Evolutionary conservation across 495 filamentous ascomycete genomes (phyloP).

Genomic region (Xylaria cubensis): DNA sequence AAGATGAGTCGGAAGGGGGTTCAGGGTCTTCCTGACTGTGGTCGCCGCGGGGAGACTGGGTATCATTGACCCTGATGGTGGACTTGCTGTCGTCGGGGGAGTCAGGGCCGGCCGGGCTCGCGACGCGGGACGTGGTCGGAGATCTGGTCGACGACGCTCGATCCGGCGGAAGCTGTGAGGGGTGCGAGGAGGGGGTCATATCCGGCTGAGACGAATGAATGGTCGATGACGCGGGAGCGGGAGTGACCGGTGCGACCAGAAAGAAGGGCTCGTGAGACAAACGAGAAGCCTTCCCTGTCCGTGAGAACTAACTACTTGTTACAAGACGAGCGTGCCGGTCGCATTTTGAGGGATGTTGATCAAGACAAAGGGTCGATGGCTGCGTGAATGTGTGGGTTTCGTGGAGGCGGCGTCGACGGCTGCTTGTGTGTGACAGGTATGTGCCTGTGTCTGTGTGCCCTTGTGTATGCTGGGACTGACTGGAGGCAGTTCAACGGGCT

Average conservation of each 20-base stretch:
- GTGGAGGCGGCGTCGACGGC: not conserved
- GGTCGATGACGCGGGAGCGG: not conserved
- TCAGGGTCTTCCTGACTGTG: conserved; percentile 34
- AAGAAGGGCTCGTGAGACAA: conserved; percentile 1
- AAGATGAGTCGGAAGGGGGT: conserved; percentile 33
- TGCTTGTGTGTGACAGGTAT: not conserved
- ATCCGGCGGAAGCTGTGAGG: conserved; percentile 38
- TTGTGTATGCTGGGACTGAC: conserved; percentile 2
- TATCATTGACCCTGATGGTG: not conserved
- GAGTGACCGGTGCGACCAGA: conserved; percentile 9
- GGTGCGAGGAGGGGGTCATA: conserved; percentile 42
- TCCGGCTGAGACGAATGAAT: conserved; percentile 24
- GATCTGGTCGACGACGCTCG: conserved; percentile 24
- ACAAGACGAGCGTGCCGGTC: conserved; percentile 12
- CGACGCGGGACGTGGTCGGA: conserved; percentile 4
- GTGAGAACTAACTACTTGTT: conserved; percentile 21
- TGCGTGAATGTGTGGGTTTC: not conserved
- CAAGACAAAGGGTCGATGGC: not conserved
- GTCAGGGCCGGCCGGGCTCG: conserved; percentile 29
- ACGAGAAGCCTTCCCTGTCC: conserved; percentile 15
- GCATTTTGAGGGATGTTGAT: conserved; percentile 21
- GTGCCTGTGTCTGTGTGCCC: not conserved
- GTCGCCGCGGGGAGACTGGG: conserved; percentile 27
- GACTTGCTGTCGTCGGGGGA: conserved; percentile 27
- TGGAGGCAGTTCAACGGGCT: not conserved